Conservation (phyloP, 768 basidiomycete genomes). For the Auricularia sp. region DNA sequence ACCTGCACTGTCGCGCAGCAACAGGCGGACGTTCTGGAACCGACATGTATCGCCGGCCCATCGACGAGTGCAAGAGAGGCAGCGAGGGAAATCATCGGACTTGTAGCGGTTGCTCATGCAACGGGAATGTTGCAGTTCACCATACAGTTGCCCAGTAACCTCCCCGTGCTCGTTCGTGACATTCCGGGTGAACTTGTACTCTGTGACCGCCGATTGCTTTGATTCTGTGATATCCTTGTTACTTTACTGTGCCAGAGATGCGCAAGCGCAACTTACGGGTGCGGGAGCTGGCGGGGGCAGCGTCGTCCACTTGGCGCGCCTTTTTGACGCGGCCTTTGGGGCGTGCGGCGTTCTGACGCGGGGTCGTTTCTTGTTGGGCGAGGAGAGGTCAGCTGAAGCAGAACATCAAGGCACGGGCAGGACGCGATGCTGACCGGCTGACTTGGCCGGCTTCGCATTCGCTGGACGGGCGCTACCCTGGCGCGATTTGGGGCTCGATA, state of each 20-base stretch:
- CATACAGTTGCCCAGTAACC: background rate
- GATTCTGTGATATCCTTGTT: background rate
- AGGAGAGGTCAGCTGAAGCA: background rate
- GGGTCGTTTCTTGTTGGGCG: background rate
- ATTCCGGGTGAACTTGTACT: background rate
- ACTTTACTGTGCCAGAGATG: background rate
- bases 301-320: background rate
- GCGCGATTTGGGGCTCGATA: background rate
- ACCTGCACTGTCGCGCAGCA: conserved; percentile 50
- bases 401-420: background rate
- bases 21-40: conserved; percentile 75
- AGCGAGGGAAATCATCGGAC: conserved; percentile 62
- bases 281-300: background rate
- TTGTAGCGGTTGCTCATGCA: conserved; percentile 80
- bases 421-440: background rate
- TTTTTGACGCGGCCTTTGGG: background rate
- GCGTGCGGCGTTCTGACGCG: background rate
- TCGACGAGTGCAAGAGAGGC: conserved; percentile 74
- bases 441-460: background rate
- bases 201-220: background rate
- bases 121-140: conserved; percentile 63
- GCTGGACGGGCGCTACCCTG: background rate
- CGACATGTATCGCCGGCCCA: conserved; percentile 85
- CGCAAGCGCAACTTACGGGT: background rate
- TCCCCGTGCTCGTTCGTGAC: background rate